These are phyloP conservation scores for Cladosporium sp. DNA, from an alignment of 2,329 filamentous ascomycete species.

Conservation along the genomic window DNA sequence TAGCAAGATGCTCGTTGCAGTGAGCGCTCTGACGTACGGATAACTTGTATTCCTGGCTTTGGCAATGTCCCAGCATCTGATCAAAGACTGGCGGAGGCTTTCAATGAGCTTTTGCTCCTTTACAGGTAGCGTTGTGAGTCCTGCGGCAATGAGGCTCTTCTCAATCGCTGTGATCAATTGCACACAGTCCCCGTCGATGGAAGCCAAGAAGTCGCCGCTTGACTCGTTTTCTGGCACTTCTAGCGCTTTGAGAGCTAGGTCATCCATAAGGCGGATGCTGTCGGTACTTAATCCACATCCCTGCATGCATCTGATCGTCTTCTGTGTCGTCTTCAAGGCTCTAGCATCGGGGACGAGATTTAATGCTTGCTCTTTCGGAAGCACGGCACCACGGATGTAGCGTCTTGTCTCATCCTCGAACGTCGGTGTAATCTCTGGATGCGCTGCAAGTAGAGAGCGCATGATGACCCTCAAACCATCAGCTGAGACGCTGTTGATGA, in stretches of 20 bases:
- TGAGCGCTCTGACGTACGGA: neutral
- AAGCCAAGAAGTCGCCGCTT: neutral
- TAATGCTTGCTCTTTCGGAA: neutral
- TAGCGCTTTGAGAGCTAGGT: neutral
- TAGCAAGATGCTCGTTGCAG: neutral
- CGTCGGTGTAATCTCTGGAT: conserved; percentile 15
- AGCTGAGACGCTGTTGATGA: conserved; percentile 16
- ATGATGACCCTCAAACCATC: conserved; percentile 16
- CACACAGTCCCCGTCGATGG: conserved; percentile 18
- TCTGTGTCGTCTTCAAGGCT: conserved; percentile 1
- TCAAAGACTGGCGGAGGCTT: neutral
- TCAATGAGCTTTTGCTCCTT: neutral
- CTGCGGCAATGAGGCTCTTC: conserved; percentile 13
- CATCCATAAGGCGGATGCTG: conserved; percentile 14
- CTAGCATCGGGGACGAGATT: neutral
- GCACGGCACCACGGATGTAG: conserved; percentile 12
- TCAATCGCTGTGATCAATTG: conserved; percentile 17
- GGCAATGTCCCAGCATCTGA: neutral
- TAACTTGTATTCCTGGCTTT: neutral
- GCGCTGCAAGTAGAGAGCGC: conserved; percentile 16
- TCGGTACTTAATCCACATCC: conserved; percentile 18
- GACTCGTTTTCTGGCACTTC: neutral
- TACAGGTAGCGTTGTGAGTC: neutral
- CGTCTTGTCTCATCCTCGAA: conserved; percentile 14
- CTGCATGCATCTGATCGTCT: conserved; percentile 15